These are phyloP conservation scores for Vaccinium corymbosum DNA, from an alignment of 148 eudicot genomes.

Conservation along the genomic window DNA sequence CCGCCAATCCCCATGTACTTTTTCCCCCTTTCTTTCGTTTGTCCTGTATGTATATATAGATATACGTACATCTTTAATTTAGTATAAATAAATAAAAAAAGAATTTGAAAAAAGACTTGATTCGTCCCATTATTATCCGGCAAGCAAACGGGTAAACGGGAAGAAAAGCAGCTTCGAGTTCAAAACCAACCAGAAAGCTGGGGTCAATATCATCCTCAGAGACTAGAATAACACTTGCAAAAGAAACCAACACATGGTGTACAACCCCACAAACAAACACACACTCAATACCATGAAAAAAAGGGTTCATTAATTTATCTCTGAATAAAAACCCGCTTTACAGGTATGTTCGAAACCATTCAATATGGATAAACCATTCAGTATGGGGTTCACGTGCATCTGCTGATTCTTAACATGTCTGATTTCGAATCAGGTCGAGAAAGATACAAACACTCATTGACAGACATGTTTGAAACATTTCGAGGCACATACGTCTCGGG, in stretches of 20 bases:
- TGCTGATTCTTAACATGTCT: not conserved
- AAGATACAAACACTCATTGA: no score
- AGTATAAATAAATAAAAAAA: not conserved
- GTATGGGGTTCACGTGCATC: not conserved
- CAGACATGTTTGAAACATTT: no score
- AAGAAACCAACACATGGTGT: conserved; percentile 22
- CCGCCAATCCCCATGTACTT: conserved; percentile 5
- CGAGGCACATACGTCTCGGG: no score
- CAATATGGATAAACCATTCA: no score
- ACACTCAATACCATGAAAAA: conserved; percentile 12
- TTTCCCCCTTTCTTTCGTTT: not conserved
- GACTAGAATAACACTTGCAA: not conserved
- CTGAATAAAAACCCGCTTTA: no score
- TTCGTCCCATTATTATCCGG: conserved; percentile 35
- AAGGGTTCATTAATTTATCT: not conserved
- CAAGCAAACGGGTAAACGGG: conserved; percentile 65
- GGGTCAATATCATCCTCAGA: conserved; percentile 22
- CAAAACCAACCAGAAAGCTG: conserved; percentile 52
- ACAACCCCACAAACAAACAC: conserved; percentile 22
- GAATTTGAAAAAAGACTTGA: conserved; percentile 6
- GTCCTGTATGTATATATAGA: not conserved
- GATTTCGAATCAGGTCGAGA: no score
- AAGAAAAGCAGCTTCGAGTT: conserved; percentile 65
- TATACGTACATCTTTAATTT: not conserved
- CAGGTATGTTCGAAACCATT: no score